Conservation (phyloP, 768 basidiomycete species). For the Trametopsis cervina region DNA sequence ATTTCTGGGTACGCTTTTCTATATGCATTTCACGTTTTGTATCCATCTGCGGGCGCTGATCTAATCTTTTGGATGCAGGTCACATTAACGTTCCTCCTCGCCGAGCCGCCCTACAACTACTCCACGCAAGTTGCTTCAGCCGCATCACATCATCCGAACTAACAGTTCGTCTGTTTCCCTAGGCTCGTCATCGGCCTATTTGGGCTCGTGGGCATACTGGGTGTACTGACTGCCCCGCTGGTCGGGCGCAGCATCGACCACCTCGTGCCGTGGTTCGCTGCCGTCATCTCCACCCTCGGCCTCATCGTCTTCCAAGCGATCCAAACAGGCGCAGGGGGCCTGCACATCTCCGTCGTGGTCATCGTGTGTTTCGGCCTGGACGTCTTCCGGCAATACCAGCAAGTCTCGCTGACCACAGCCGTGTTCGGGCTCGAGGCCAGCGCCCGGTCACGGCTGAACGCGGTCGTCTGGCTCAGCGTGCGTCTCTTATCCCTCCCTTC, state of each 20-base stretch:
- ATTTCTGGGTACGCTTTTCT: conserved; percentile 29
- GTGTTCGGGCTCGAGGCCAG: conserved; percentile 25
- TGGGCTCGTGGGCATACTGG: conserved; percentile 42
- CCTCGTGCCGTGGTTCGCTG: conserved; percentile 69
- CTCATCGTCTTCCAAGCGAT: conserved; percentile 50
- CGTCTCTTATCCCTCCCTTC: conserved; percentile 11
- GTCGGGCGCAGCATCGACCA: conserved; percentile 60
- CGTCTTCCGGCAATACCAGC: conserved; percentile 59
- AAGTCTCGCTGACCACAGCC: conserved; percentile 53
- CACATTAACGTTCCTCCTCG: conserved; percentile 72
- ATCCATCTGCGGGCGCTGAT: conserved; percentile 24
- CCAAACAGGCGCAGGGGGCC: conserved; percentile 60
- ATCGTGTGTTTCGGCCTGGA: conserved; percentile 63
- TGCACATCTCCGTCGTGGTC: conserved; percentile 60
- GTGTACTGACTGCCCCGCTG: conserved; percentile 57
- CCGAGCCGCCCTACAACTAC: conserved; percentile 64
- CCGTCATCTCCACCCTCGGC: conserved; percentile 42
- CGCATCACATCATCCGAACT: neutral
- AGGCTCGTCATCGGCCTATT: conserved; percentile 38
- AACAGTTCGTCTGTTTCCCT: conserved; percentile 15
- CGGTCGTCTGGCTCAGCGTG: conserved; percentile 61
- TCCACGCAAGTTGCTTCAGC: conserved; percentile 54
- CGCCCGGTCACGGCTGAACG: conserved; percentile 53
- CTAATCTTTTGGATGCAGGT: conserved; percentile 41
- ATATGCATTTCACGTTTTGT: conserved; percentile 6